Base-by-base conservation (phyloP, 495 filamentous ascomycete genomes). In the Immersiella caudata region DNA sequence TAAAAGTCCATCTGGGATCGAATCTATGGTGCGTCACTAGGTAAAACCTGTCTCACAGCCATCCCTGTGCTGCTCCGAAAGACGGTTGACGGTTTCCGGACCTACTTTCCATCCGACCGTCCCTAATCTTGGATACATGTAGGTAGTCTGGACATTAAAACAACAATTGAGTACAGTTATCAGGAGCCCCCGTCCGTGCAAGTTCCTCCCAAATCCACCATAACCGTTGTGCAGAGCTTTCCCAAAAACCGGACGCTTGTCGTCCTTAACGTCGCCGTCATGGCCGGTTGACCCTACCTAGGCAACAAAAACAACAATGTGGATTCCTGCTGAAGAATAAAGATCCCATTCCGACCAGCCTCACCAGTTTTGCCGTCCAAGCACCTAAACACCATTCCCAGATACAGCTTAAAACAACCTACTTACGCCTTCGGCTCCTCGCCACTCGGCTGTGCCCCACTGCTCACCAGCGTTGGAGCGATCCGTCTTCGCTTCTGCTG, bases 401-500 rank as follows among this genome's bases (percentile, higher is more conserved):
- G n/a, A 4, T 55, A 29, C 56, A 35, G 16, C 26, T 35, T 60
- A 26, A 3, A 1, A 29, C 5, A 6, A 25, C 54, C 25, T 16
- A 22, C 51, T 68, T 68, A 76, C 35, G 61, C 61, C 60, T 65
- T 73, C 5, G 71, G 7, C n/a, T 60, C 66, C 3, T 75, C 71
- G 25, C 24, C 49, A 18, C 36, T 60, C 6, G 14, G 29, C 35
- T 36, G 29, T 49, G 33, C 24, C 20, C 66, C 67, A 55, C 55
- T 63, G 54, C 67, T 74, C 18, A 95, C 81, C 6, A 87, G 82
- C 0, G 92, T 94, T 7, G 92, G 93, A 16, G 91, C 91, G 66
- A 96, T 87, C 60, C 92, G 86, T 69, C 92, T 83, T 77, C 88
- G 91, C 81, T 96, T 96, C 1, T 77, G 67, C 60, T 84, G 81